Base-by-base conservation (phyloP, 805 yeast species). In the Yueomyces sinensis region DNA sequence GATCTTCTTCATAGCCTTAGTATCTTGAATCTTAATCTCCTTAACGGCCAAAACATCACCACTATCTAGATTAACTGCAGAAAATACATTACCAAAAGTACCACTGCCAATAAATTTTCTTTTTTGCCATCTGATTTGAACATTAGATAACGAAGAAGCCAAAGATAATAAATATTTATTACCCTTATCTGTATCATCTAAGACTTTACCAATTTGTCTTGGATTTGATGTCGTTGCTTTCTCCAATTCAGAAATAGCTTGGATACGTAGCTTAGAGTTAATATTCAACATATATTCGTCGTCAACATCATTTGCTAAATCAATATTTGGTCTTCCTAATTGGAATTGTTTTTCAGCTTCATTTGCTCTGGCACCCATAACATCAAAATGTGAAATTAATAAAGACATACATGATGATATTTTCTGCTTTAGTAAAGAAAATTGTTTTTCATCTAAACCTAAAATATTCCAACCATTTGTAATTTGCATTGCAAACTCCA, bases 1-100 rank as follows among this genome's bases (percentile, higher is more conserved):
- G 41, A 87, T 74, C 35, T 78, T 78, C 46, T 82, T 74, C 50
- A 87, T 79, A 1, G 91, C 73, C 47, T 83, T 91, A 17, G 82
- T 70, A 48, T 87, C 94, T 46, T 84, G 95, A 54, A 91, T 76
- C 37, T 84, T 70, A 39, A 91, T 86, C 58, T 91, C 97, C 56
- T 91, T 91, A 24, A 91, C 98, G 0, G 98, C 98, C 81, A 91
- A 76, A 3, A 87, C 79, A 34, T 87, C 94, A 53, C 97, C 97
- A 14, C 94, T 83, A 45, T 89, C 97, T 41, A 91, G 68, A 51
- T 89, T 86, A 17, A 83, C 77, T 0, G 96, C 94, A 0, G 91
- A 86, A 56, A 72, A 91, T 3, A 91, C 98, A 39, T 81, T 75
- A 5, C 98, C 98, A 65, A 89, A 91, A 0, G 95, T 74, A 30